These are phyloP conservation scores for Trametes elegans DNA, from an alignment of 768 basidiomycete species.

Conservation along the genomic window DNA sequence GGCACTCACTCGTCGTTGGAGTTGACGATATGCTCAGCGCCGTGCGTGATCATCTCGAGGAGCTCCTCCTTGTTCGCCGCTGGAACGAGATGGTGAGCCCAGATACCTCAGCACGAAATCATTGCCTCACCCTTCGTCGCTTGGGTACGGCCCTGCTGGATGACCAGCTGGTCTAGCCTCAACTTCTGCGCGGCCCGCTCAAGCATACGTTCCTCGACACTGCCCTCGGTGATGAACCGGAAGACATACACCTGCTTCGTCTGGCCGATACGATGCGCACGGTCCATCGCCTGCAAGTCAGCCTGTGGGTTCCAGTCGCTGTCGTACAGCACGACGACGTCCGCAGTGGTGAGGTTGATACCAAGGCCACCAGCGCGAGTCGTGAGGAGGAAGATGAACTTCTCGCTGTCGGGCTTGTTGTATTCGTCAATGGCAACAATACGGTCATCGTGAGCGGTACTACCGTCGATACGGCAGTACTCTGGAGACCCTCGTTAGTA, in stretches of 20 bases:
- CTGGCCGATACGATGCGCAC: slow-evolving; percentile 94
- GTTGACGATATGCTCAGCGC: slow-evolving; percentile 96
- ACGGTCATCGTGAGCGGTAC: slow-evolving; percentile 95
- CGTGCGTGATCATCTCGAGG: slow-evolving; percentile 97
- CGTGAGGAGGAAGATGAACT: slow-evolving; percentile 94
- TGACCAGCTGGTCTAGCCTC: slow-evolving; percentile 91
- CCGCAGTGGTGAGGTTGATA: slow-evolving; percentile 93
- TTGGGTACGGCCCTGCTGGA: slow-evolving; percentile 90
- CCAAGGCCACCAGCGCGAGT: slow-evolving; percentile 97
- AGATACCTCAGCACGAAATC: too few relatives aligned
- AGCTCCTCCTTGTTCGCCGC: slow-evolving; percentile 95
- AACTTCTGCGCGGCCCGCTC: slow-evolving; percentile 96
- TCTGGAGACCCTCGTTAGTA: slow-evolving; percentile 43
- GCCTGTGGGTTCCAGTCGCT: slow-evolving; percentile 99
- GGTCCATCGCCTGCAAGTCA: slow-evolving; percentile 98
- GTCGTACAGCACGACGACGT: slow-evolving; percentile 94
- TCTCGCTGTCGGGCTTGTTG: slow-evolving; percentile 91
- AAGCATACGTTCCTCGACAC: slow-evolving; percentile 93
- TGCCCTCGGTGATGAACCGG: slow-evolving; percentile 94
- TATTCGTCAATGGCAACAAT: slow-evolving; percentile 96
- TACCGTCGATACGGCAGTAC: slow-evolving; percentile 95
- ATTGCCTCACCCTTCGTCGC: slow-evolving; percentile 73
- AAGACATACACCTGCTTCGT: slow-evolving; percentile 98
- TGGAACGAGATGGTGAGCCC: too few relatives aligned
- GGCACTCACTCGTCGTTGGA: slow-evolving; percentile 61